Evolutionary conservation across 2,329 filamentous ascomycete species (phyloP), one percentile per base, ranked within the genome.

Genomic region (Chrysoporthe cubensis): DNA sequence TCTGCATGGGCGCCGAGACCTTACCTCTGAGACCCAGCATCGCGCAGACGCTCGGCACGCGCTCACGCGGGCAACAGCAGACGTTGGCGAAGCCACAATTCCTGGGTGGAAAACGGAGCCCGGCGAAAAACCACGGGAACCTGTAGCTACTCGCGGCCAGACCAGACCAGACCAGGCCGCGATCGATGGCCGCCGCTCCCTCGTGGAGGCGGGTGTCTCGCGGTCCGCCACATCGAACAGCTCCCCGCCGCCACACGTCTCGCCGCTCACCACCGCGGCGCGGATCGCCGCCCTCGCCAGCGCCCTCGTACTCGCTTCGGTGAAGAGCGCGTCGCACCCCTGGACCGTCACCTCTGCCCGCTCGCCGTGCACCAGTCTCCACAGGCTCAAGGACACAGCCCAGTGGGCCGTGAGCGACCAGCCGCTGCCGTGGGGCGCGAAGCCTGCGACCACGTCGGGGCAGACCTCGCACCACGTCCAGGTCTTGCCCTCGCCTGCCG

Each of bases 381-480:
- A 80, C 1, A 80, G 71, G 5, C 77, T 79, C 1, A 81, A 74
- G 44, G 79, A 81, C 67, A 79, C 78, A 1, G 75, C 78, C 79
- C 78, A 81, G 70, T 81, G 78, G 1, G 80, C 72, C 0, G 78
- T 78, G 2, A 81, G 71, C 0, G 74, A 76, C 62, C 74, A 80
- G 8, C 73, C 74, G 0, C 77, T 80, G 4, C 78, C 78, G 34
- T 79, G 77, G 2, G 79, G 79, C 1, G 76, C 79, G 66, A 80
- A 81, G 1, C 79, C 79, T 11, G 81, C 73, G 21, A 80, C 75
- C 0, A 71, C 75, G 62, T 81, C 79, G 1, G 78, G 78, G 40
- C 78, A 81, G 0, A 80, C 68, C 66, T 81, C 79, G 26, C 74
- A 74, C 78, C 78, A 81, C 0, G 75, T 74, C 79, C 79, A 81